Base-by-base conservation (phyloP, 495 filamentous ascomycete genomes). In the Bathelium albidoporum region DNA sequence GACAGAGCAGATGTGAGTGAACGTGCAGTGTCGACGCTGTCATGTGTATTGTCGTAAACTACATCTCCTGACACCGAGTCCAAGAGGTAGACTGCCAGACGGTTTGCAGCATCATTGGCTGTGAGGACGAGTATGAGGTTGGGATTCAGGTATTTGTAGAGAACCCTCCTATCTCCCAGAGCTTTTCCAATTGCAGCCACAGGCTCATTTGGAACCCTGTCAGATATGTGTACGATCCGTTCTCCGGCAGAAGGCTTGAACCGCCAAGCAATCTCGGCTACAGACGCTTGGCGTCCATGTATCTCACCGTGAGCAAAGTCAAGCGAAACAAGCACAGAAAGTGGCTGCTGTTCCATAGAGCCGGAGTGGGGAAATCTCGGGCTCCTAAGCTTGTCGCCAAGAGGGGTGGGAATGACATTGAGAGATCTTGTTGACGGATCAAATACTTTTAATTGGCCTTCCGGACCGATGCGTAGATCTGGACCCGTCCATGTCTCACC, bases 101-200 rank as follows among this genome's bases (percentile, higher is more conserved):
- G 78, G 5, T 74, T 78, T 1, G 79, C 73, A 26, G 75, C 74
- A 36, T 85, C 80, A 61, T 87, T 77, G 20, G 85, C 77, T 9
- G 90, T 82, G 0, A 89, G 89, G 59, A 96, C 79, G 0, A 96
- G 83, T 7, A 91, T 77, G 4, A 92, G 79, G 74, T 97, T 97
- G 0, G 89, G 87, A 75, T 91, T 94, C 28, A 99, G 77, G 73
- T 97, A 97, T 77, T 99, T 99, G 83, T 97, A 99, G 64, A 95
- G 81, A 44, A 99, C 94, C 1, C 86, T 87, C 22, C 94, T 86
- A 69, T 97, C 86, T 59, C 90, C 91, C 34, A 97, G 83, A 22
- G 96, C 94, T 64, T 89, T 88, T 53, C 95, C 94, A 62, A 99
- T 96, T 0, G 94, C 97, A 11, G 95, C 93, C 49, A 96, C 86